These are phyloP conservation scores for Carex myosuroides DNA, from an alignment of 176 grass and related monocot genomes.

Conservation along the genomic window DNA sequence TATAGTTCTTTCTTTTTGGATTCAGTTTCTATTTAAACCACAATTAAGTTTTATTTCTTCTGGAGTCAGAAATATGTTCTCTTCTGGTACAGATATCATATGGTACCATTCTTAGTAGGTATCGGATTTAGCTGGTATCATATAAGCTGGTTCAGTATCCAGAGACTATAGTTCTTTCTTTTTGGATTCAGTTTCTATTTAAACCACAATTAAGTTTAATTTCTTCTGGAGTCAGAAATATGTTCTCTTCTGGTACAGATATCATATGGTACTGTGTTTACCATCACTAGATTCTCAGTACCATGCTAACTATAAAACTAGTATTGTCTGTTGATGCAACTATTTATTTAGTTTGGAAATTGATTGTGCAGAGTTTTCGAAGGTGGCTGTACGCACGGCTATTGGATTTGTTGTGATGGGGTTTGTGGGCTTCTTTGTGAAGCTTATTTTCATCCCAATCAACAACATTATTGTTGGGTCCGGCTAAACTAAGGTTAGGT, in stretches of 20 bases:
- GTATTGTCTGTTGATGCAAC: background rate
- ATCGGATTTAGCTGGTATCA: background rate
- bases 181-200: background rate
- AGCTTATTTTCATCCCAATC: slow-evolving; percentile 95
- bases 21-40: background rate
- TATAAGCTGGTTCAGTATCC: background rate
- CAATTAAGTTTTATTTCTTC: background rate
- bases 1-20: background rate
- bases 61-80: background rate
- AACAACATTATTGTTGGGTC: slow-evolving; percentile 97
- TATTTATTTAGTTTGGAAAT: background rate
- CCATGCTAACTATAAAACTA: background rate
- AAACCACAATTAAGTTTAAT: background rate
- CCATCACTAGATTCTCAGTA: background rate
- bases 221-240: background rate
- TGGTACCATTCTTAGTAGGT: background rate
- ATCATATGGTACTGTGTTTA: background rate
- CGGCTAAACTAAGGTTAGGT: slow-evolving; percentile 32
- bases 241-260: background rate
- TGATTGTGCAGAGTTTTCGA: slow-evolving; percentile 56
- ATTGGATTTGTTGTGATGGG: slow-evolving; percentile 93
- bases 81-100: background rate
- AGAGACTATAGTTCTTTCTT: background rate
- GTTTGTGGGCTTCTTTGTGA: slow-evolving; percentile 92
- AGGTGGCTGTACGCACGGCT: slow-evolving; percentile 68